Evolutionary conservation across 2,329 filamentous ascomycete genomes (phyloP), one percentile per base, ranked within the genome.

Genomic region (Sporothrix dimorphospora): DNA sequence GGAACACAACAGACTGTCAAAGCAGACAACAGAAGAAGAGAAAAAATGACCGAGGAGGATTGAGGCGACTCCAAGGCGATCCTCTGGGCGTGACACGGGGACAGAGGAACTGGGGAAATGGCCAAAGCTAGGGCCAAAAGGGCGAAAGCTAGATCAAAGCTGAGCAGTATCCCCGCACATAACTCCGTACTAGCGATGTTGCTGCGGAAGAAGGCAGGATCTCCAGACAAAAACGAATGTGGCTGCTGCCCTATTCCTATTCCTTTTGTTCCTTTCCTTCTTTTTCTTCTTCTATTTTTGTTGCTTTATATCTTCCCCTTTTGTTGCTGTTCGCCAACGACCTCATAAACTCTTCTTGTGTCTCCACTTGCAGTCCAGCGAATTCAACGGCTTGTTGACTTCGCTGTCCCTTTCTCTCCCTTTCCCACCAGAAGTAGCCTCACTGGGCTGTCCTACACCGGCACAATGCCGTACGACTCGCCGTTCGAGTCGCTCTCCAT

Each of bases 391-490:
- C n/a, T 12, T 63, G 24, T 38, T 16, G n/a, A 2, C 11, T 30
- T 38, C 8, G 4, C n/a, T 34, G 6, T 40, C 30, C 3, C 21
- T 14, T 24, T 8, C 12, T 45, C 19, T 51, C 27, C 11, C 61
- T 12, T 21, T 30, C 5, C 38, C 19, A 24, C 19, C 49, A 59
- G n/a, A 21, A 8, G 12, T 34, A 51, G 49, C 45, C 38, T 59
- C n/a, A 45, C 51, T 8, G 27, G 40, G 38, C 45, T n/a, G 12
- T 19, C 30, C 21, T n/a, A 21, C 38, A 34, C 27, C 40, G 49
- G 8, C 57, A 81, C 75, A 45, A 97, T 97, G 94, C 91, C 92
- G 73, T 86, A 90, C 77, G 83, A 88, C 63, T 94, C 93, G 3
- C 82, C 83, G 0, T 93, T 90, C 78, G 85, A 89, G 0, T 80